Evolutionary conservation across 371 early-diverging fungal genomes (phyloP).

Genomic region (Saksenaea oblongispora): DNA sequence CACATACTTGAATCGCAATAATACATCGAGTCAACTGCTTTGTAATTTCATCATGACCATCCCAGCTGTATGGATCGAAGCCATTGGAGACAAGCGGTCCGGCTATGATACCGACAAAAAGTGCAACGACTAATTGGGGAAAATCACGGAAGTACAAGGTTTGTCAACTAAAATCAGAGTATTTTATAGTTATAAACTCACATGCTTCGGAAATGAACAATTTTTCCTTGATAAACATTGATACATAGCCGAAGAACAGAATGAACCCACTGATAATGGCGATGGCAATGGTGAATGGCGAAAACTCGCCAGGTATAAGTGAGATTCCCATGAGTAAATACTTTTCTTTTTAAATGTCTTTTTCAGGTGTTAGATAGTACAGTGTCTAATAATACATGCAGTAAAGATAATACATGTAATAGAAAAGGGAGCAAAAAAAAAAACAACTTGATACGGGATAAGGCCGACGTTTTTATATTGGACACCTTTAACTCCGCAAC

Average conservation of each 20-base stretch:
- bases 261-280: slow-evolving; percentile 84
- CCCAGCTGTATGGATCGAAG: slow-evolving; percentile 61
- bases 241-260: slow-evolving; percentile 84
- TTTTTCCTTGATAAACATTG: slow-evolving; percentile 88
- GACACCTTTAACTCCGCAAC: not conserved
- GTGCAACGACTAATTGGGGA: slow-evolving; percentile 68
- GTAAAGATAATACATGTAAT: not conserved
- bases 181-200: slow-evolving; percentile 35
- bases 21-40: slow-evolving; percentile 77
- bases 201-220: slow-evolving; percentile 91
- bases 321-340: slow-evolving; percentile 12
- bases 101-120: slow-evolving; percentile 85
- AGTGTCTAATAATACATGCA: not conserved
- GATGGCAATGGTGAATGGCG: slow-evolving; percentile 50
- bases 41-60: slow-evolving; percentile 54
- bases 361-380: not conserved
- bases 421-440: not conserved
- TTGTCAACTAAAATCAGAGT: not conserved
- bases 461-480: not conserved
- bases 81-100: slow-evolving; percentile 73
- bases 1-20: slow-evolving; percentile 74
- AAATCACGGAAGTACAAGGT: not conserved
- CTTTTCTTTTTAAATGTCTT: not conserved
- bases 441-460: not conserved
- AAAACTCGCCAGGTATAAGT: slow-evolving; percentile 51